phyloP scores from a whole-genome alignment of 805 yeast genomes.

The Starmerella bacillaris region DNA sequence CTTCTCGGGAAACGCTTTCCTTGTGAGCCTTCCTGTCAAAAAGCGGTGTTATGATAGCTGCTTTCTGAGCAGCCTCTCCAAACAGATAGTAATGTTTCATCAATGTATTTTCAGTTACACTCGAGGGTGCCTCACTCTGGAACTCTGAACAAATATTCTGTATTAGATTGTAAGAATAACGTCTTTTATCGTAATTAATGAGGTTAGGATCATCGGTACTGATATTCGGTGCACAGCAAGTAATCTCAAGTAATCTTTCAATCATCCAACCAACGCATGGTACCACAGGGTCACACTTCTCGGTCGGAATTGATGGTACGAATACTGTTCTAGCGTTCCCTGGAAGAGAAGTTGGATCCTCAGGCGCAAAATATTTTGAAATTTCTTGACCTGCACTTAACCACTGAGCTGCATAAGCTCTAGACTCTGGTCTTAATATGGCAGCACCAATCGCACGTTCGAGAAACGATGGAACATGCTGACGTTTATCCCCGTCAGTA shows the following conservation, averaged over 20 bases:
- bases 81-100: conserved; percentile 5
- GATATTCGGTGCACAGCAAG: conserved; percentile 64
- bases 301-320: conserved; percentile 19
- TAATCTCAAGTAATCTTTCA: conserved; percentile 59
- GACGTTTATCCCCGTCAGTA: conserved; percentile 7
- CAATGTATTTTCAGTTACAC: conserved; percentile 4
- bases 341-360: background rate
- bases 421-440: conserved; percentile 61
- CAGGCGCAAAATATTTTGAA: conserved; percentile 11
- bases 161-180: conserved; percentile 47
- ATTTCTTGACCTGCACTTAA: conserved; percentile 33
- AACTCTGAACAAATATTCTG: conserved; percentile 28
- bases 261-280: conserved; percentile 89
- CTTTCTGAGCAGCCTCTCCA: conserved; percentile 4
- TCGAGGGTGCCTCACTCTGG: conserved; percentile 5
- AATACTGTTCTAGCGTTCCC: conserved; percentile 14
- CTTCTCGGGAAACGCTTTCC: conserved; percentile 31
- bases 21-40: conserved; percentile 20
- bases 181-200: conserved; percentile 72
- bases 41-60: conserved; percentile 1
- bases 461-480: conserved; percentile 56
- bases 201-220: conserved; percentile 42
- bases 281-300: conserved; percentile 30
- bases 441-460: conserved; percentile 65
- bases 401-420: conserved; percentile 58